phyloP scores from a whole-genome alignment of 345 rosid genomes.

The Salix exigua region DNA sequence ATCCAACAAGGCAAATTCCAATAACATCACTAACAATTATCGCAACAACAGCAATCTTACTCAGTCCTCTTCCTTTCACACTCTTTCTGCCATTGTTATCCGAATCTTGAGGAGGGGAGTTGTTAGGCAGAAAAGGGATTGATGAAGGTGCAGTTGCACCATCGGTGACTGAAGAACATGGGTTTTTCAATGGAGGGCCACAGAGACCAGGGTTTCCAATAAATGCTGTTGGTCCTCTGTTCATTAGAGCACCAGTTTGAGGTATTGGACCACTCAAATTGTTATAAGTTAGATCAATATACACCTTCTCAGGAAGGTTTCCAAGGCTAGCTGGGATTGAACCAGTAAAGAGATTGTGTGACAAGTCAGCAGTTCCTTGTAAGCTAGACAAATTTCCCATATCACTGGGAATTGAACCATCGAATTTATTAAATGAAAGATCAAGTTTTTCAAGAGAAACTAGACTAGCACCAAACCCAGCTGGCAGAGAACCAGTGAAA shows the following conservation, averaged over 20 bases:
- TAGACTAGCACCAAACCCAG: slow-evolving; percentile 58
- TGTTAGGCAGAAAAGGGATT: slow-evolving; percentile 65
- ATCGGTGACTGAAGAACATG: slow-evolving; percentile 49
- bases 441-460: slow-evolving; percentile 69
- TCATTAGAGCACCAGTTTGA: slow-evolving; percentile 89
- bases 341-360: slow-evolving; percentile 72
- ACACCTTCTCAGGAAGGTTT: slow-evolving; percentile 88
- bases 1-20: slow-evolving; percentile 80
- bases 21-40: slow-evolving; percentile 74
- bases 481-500: slow-evolving; percentile 69
- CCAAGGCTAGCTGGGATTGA: slow-evolving; percentile 81
- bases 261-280: slow-evolving; percentile 93
- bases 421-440: slow-evolving; percentile 73
- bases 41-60: slow-evolving; percentile 55
- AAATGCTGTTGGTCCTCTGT: slow-evolving; percentile 91
- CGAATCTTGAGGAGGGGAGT: slow-evolving; percentile 40
- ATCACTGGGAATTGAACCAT: slow-evolving; percentile 67
- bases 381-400: slow-evolving; percentile 74
- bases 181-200: slow-evolving; percentile 81
- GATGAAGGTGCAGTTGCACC: slow-evolving; percentile 54
- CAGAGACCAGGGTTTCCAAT: slow-evolving; percentile 83
- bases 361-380: slow-evolving; percentile 96
- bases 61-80: slow-evolving; percentile 52
- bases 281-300: slow-evolving; percentile 81
- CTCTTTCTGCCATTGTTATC: slow-evolving; percentile 31